phyloP scores from a whole-genome alignment of 108 stramenopile species.

The Fragilariopsis cylindrus region DNA sequence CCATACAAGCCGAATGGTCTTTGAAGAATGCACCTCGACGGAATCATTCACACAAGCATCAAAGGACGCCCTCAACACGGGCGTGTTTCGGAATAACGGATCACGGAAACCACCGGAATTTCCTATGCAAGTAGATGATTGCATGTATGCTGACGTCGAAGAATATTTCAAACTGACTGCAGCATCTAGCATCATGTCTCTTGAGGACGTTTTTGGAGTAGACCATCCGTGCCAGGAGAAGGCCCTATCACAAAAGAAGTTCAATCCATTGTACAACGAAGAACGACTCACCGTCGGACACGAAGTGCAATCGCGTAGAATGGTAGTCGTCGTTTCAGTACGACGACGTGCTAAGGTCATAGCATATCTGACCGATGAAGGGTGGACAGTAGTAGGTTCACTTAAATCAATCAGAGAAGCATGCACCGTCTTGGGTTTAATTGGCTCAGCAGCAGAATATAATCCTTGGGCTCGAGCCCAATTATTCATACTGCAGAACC shows the following conservation, averaged over 20 bases:
- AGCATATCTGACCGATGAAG: constrained; percentile 10
- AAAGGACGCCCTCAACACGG: neutral
- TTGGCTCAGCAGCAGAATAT: neutral
- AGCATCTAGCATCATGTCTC: constrained; percentile 14
- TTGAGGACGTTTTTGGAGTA: constrained; percentile 2
- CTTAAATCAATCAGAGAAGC: neutral
- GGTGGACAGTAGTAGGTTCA: neutral
- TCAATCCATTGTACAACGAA: neutral
- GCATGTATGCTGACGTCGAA: constrained; percentile 1
- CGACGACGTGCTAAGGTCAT: constrained; percentile 2
- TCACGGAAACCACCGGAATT: neutral
- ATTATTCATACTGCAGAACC: constrained; percentile 46
- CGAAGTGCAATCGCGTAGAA: neutral
- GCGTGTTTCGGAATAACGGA: neutral
- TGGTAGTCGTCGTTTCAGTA: neutral
- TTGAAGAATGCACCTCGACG: neutral
- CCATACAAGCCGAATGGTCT: neutral
- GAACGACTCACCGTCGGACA: constrained; percentile 5
- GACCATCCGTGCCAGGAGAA: neutral
- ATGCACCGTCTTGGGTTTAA: neutral
- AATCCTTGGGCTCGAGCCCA: constrained; percentile 6
- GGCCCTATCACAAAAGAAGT: constrained; percentile 1
- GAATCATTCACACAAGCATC: neutral
- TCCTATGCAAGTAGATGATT: constrained; percentile 18
- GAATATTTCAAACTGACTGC: neutral